A percentile compares a stretch with the other conserved stretches of the same genome.
These are phyloP conservation scores for Eutreptiella sp. DNA, from an alignment of 208 protist species.

Conservation along the genomic window DNA sequence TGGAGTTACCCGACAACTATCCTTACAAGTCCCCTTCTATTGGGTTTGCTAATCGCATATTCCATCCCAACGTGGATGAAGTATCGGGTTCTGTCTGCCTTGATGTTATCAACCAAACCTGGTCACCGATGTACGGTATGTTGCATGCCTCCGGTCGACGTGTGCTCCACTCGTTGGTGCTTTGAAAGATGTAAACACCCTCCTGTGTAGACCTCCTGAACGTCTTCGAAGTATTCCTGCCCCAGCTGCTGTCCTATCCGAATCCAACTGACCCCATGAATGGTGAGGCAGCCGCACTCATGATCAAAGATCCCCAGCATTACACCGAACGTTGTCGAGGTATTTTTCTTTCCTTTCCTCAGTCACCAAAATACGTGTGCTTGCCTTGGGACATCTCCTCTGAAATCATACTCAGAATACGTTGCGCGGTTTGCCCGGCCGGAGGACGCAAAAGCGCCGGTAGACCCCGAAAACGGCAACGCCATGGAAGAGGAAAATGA, in stretches of 20 bases:
- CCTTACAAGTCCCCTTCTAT: constrained; percentile 98
- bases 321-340: no score
- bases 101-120: constrained; percentile 98
- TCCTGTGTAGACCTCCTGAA: constrained; percentile 77
- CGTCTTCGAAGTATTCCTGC: constrained; percentile 94
- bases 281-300: constrained; percentile 81
- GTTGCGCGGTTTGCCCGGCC: no score
- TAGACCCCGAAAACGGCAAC: no score
- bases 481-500: no score
- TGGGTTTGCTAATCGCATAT: constrained; percentile 94
- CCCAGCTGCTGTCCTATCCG: constrained; percentile 94
- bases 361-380: no score
- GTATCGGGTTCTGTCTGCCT: constrained; percentile 94
- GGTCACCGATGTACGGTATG: constrained; percentile 95
- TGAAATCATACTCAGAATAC: no score
- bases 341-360: no score
- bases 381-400: no score
- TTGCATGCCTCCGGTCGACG: constrained; percentile 45
- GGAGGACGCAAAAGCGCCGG: no score
- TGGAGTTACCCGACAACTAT: constrained; percentile 90
- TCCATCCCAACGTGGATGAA: constrained; percentile 97
- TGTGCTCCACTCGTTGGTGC: constrained; percentile 1
- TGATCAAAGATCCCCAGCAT: constrained; percentile 80
- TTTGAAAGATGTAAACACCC: constrained; percentile 29
- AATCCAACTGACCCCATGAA: constrained; percentile 96